Evolutionary conservation across 148 eudicot species (phyloP).

Genomic region (Heliamphora exappendiculata): DNA sequence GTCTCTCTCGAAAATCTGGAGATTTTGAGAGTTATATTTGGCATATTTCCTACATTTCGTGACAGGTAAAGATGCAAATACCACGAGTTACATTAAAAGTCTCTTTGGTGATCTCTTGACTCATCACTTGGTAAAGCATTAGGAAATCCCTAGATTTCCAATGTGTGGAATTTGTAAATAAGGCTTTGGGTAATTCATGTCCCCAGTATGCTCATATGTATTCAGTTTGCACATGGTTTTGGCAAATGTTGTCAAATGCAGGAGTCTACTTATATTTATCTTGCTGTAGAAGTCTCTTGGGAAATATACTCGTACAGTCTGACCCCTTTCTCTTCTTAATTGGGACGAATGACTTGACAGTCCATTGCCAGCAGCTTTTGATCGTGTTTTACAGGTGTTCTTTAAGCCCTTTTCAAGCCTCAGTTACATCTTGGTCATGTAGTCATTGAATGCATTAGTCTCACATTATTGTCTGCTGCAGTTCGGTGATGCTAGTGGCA

Average conservation of each 20-base stretch:
- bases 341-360: slow-evolving; percentile 36
- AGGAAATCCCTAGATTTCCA: not conserved
- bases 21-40: slow-evolving; percentile 86
- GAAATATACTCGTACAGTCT: slow-evolving; percentile 6
- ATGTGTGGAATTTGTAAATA: not conserved
- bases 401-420: slow-evolving; percentile 17
- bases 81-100: not conserved
- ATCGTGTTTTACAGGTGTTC: slow-evolving; percentile 86
- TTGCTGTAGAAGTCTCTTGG: slow-evolving; percentile 12
- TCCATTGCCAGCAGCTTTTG: slow-evolving; percentile 88
- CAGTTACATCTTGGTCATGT: slow-evolving; percentile 15
- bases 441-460: slow-evolving; percentile 15
- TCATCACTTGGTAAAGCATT: not conserved
- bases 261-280: not conserved
- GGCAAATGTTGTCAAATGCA: not conserved
- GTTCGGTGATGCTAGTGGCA: slow-evolving; percentile 99
- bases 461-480: slow-evolving; percentile 34
- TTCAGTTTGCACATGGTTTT: not conserved
- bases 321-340: slow-evolving; percentile 20
- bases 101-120: not conserved
- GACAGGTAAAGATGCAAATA: slow-evolving; percentile 57
- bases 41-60: slow-evolving; percentile 93
- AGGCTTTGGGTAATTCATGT: not conserved
- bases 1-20: slow-evolving; percentile 72
- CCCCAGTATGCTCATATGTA: not conserved